Conservation (phyloP, 2,329 filamentous ascomycete genomes). For the Sporothrix euskadiensis region DNA sequence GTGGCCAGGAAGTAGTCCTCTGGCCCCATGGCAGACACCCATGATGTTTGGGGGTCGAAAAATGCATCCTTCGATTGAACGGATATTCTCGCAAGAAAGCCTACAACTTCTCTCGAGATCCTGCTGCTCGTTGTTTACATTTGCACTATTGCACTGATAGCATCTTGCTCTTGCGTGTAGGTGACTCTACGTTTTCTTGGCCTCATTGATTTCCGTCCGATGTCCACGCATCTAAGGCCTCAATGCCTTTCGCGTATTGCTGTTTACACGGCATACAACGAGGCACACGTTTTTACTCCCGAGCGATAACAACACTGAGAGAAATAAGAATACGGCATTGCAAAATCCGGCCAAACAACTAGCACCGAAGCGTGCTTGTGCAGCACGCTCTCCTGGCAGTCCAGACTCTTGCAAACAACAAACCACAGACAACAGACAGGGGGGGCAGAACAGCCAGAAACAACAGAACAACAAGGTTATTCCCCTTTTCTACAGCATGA, state of each 20-base stretch:
- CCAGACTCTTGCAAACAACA: not conserved
- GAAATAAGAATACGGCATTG: not conserved
- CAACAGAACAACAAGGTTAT: not conserved
- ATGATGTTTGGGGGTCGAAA: slow-evolving; percentile 17
- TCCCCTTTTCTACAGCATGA: not conserved
- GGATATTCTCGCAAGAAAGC: not conserved
- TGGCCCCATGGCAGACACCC: not conserved
- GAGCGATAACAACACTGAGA: not conserved
- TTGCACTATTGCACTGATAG: not conserved
- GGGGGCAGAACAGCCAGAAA: not conserved
- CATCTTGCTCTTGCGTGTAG: not conserved
- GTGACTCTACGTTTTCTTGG: not conserved
- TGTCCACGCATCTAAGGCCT: not conserved
- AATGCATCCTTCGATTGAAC: not conserved
- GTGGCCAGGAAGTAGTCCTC: slow-evolving; percentile 9
- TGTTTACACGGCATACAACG: not conserved
- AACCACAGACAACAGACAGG: not conserved
- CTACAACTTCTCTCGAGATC: not conserved
- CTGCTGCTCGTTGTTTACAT: not conserved
- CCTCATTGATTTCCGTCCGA: not conserved
- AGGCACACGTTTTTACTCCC: not conserved
- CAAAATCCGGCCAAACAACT: not conserved
- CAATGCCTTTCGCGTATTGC: not conserved
- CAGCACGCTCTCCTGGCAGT: not conserved
- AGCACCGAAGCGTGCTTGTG: not conserved